These are phyloP conservation scores for Quercus alba DNA, from an alignment of 306 rosid species.

Conservation along the genomic window DNA sequence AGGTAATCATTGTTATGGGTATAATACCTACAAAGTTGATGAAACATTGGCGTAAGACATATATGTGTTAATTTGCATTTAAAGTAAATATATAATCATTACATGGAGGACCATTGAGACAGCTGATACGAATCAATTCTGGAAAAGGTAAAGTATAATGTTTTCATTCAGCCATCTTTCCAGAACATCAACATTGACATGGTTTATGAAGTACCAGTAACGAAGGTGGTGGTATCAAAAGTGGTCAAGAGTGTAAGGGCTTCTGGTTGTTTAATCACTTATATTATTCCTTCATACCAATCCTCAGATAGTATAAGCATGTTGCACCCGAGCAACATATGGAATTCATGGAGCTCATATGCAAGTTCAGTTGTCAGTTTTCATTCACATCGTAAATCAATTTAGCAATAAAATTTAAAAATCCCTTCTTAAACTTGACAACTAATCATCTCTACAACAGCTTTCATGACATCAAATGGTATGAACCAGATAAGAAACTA, in stretches of 20 bases:
- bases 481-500: background rate
- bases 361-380: background rate
- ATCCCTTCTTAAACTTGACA: background rate
- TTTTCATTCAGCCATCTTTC: background rate
- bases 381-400: background rate
- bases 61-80: background rate
- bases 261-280: background rate
- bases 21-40: conserved; percentile 51
- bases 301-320: background rate
- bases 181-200: background rate
- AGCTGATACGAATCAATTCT: background rate
- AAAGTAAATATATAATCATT: background rate
- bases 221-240: background rate
- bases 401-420: background rate
- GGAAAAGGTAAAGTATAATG: background rate
- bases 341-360: background rate
- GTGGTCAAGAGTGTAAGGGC: too few relatives aligned
- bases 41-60: conserved; percentile 12
- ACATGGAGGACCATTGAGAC: background rate
- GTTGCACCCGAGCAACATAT: background rate
- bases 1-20: conserved; percentile 78
- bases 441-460: background rate
- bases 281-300: background rate
- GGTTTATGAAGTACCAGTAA: background rate
- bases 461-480: background rate